Base-by-base conservation (phyloP, 306 rosid species). In the Abrus precatorius region DNA sequence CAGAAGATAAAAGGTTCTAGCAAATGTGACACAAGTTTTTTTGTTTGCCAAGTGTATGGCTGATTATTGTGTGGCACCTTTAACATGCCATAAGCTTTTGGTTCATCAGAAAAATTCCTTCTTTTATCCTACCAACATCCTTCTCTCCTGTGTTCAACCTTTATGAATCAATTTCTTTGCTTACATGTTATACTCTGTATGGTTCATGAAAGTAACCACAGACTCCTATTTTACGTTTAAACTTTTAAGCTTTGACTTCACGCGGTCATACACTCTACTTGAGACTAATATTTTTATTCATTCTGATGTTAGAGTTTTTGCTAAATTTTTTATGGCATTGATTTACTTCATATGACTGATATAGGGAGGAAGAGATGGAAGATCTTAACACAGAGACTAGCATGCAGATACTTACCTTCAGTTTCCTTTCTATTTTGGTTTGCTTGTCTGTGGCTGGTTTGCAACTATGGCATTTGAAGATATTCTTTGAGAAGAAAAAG, bases 341-440 rank as follows among this genome's bases (percentile, higher is more conserved):
- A 20, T 20, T 76, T 44, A 52, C 45, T 80, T n/a, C 9, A 1
- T 74, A 33, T 53, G 72, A 65, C 59, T 73, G 72, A 79, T 61
- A 61, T 55, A 94, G 97, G 87, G 98, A 92, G 88, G 89, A 86
- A 63, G 97, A 89, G 85, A 92, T 91, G 98, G 97, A 94, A 72
- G 84, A 85, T 8, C 88, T 92, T 56, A 92, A 87, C 66, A 62
- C 81, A 78, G 62, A 86, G 30, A 94, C 97, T 0, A 85, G 87
- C 78, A 45, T 80, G 50, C 86, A 82, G 77, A 92, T 94, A 97
- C 81, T 94, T 13, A 85, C 88, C 9, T 90, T 84, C 81, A 84
- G 90, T 79, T 83, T 90, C 56, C 82, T 92, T 76, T 94, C 97
- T 13, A 86, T 94, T 56, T 65, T 84, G 69, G 87, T 94, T 63